Conservation (phyloP, 202 grass and related monocot genomes). For the Panicum virgatum region DNA sequence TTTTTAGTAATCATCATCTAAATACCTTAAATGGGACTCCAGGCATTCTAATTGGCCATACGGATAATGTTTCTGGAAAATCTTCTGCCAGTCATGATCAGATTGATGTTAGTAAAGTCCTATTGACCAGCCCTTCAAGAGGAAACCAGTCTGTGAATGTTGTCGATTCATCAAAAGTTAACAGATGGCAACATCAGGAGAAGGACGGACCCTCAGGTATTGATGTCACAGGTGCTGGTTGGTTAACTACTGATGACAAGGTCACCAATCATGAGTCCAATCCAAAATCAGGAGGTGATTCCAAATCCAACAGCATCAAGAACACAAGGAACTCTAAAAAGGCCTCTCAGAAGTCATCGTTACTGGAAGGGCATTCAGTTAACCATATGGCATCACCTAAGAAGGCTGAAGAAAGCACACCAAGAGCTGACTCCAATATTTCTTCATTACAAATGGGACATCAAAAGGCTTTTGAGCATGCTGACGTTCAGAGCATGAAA, state of each 20-base stretch:
- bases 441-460: conserved; percentile 3
- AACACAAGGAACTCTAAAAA: conserved; percentile 22
- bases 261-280: not conserved
- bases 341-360: not conserved
- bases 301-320: not conserved
- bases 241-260: not conserved
- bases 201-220: not conserved
- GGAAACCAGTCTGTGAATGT: not conserved
- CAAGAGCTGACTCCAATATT: conserved; percentile 20
- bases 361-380: not conserved
- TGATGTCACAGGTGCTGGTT: not conserved
- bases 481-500: not conserved
- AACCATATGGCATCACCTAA: not conserved
- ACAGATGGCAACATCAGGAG: not conserved
- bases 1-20: conserved; percentile 35
- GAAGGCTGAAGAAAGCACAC: not conserved
- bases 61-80: conserved; percentile 6
- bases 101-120: not conserved
- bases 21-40: conserved; percentile 16
- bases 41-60: not conserved
- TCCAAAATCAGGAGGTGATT: not conserved
- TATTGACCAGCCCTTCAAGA: conserved; percentile 9
- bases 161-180: conserved; percentile 4
- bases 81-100: not conserved
- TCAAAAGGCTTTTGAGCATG: conserved; percentile 12